phyloP scores from a whole-genome alignment of 495 filamentous ascomycete genomes.

The Cercophora samala region DNA sequence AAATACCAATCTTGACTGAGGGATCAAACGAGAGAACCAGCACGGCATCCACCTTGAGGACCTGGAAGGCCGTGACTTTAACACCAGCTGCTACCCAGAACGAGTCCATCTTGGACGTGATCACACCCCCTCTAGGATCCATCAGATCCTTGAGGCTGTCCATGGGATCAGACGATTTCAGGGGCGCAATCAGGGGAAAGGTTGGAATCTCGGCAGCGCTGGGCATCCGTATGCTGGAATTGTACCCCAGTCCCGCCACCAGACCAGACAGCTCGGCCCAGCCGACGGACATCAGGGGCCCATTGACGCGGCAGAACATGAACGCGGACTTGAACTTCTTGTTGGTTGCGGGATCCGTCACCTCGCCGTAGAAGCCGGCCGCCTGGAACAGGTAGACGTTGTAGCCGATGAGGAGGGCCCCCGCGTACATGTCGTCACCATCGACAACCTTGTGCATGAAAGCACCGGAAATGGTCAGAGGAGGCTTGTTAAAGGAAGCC shows the following conservation, averaged over 20 bases:
- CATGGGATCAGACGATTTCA: too few relatives aligned
- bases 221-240: constrained; percentile 26
- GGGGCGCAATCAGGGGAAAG: too few relatives aligned
- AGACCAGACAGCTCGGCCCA: constrained; percentile 42
- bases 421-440: constrained; percentile 32
- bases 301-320: constrained; percentile 41
- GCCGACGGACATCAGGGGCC: constrained; percentile 43
- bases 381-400: constrained; percentile 39
- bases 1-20: constrained; percentile 38
- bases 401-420: constrained; percentile 41
- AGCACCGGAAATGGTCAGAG: constrained; percentile 38
- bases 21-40: constrained; percentile 32
- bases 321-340: constrained; percentile 37
- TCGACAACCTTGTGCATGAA: constrained; percentile 32
- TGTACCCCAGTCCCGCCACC: constrained; percentile 47
- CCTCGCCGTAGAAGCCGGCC: constrained; percentile 35
- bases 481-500: constrained; percentile 36
- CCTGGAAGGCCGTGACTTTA: constrained; percentile 41
- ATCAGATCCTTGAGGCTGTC: too few relatives aligned
- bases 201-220: too few relatives aligned
- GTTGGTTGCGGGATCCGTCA: not conserved
- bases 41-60: constrained; percentile 37
- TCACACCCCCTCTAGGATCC: too few relatives aligned
- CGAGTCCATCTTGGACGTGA: too few relatives aligned
- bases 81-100: constrained; percentile 46